phyloP scores from a whole-genome alignment of 176 grass and related monocot genomes.

The Chloris gayana region DNA sequence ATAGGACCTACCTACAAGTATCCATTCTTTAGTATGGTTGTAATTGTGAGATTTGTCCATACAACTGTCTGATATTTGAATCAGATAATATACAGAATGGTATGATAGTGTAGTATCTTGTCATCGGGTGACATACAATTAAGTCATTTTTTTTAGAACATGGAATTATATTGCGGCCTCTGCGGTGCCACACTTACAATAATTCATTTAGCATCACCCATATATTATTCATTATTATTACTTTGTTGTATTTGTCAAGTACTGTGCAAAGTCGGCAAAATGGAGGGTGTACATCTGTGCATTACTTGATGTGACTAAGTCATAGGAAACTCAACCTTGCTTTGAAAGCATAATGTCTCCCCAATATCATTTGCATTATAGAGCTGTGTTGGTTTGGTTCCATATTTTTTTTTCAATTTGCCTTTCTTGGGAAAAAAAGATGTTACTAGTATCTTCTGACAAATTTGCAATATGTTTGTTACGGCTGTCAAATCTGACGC shows the following conservation, averaged over 20 bases:
- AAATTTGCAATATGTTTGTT: neutral
- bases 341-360: neutral
- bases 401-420: neutral
- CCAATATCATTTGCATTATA: neutral
- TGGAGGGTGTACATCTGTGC: neutral
- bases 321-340: neutral
- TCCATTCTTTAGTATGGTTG: conserved; percentile 1
- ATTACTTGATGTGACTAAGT: neutral
- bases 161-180: too few relatives aligned
- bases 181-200: too few relatives aligned
- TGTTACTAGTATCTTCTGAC: neutral
- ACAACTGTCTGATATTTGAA: neutral
- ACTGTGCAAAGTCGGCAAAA: neutral
- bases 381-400: neutral
- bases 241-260: neutral
- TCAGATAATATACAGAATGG: neutral
- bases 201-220: neutral
- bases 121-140: neutral
- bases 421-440: neutral
- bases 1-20: neutral
- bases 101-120: neutral
- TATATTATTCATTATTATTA: neutral
- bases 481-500: conserved; percentile 26
- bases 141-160: too few relatives aligned
- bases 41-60: neutral